These are phyloP conservation scores for Ascochyta clinopodiicola DNA, from an alignment of 2,329 filamentous ascomycete species.

Conservation along the genomic window DNA sequence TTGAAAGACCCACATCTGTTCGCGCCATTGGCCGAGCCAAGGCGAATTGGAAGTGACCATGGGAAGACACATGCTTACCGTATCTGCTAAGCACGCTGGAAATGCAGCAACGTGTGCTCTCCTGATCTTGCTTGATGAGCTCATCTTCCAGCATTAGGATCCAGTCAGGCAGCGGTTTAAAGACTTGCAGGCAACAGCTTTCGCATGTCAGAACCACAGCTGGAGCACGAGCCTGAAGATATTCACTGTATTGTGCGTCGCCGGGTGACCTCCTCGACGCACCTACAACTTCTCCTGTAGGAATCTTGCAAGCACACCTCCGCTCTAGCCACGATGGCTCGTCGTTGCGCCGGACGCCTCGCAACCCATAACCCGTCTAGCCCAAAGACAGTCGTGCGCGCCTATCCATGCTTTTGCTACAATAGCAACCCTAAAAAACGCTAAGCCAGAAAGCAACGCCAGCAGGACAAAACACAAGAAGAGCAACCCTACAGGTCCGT, in stretches of 20 bases:
- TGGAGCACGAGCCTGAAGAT: not conserved
- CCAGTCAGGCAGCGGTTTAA: not conserved
- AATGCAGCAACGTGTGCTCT: not conserved
- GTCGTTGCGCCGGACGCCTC: constrained; percentile 9
- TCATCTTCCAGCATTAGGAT: not conserved
- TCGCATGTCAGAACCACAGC: not conserved
- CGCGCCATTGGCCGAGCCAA: constrained; percentile 17
- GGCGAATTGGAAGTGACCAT: not conserved
- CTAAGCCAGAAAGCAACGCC: constrained; percentile 9
- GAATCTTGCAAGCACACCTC: constrained; percentile 5
- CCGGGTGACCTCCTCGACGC: not conserved
- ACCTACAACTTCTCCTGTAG: not conserved
- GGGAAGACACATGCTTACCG: not conserved
- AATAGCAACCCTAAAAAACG: constrained; percentile 14
- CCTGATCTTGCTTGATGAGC: not conserved
- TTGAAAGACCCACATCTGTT: constrained; percentile 29
- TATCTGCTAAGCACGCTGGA: not conserved
- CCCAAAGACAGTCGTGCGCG: constrained; percentile 1
- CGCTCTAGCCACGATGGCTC: not conserved
- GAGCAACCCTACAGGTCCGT: constrained; percentile 37
- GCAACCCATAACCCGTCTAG: constrained; percentile 3
- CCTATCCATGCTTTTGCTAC: constrained; percentile 17
- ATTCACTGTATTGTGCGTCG: not conserved
- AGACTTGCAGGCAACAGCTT: constrained; percentile 5
- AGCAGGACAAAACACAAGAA: not conserved